Evolutionary conservation across 768 basidiomycete species (phyloP), one percentile per base, ranked within the genome.

Genomic region (Grammothele lineata): DNA sequence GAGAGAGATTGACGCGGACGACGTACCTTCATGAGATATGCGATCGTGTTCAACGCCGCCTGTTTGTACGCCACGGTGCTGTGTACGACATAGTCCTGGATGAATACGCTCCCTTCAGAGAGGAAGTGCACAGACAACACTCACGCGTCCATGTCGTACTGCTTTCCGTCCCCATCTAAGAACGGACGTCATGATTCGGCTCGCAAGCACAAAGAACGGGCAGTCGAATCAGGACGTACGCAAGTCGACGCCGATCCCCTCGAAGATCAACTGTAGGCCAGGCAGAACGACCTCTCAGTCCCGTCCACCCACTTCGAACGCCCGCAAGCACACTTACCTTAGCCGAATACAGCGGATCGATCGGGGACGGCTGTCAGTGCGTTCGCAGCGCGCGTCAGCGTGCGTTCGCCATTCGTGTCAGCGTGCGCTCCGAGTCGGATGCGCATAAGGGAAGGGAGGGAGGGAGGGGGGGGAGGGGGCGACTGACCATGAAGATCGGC

Each of bases 61-160:
- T 86, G 85, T 60, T 89, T 87, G 62, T 85, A 89, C 3, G 87
- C 86, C 15, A 85, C 83, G 18, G 85, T 78, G 0, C 82, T 84
- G 40, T 0, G 17, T 11, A n/a, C 2, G 6, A 14, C 35, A 27
- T 36, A n/a, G 5, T 5, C n/a, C n/a, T 24, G 1, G 32, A 15
- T 26, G 18, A 19, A n/a, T 24, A 4, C 17, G 25, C 32, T 21
- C 4, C 15, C n/a, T n/a, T n/a, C n/a, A 24, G n/a, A n/a, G 10
- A 17, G 14, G 5, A 3, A 24, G 22, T 22, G 14, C 5, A 22
- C 24, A 37, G 24, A 47, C 55, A 14, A 4, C 15, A 30, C 49
- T 44, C 77, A 85, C 76, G 84, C 80, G 56, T 85, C 82, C 86
- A 88, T 88, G 58, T 80, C 73, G 64, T 86, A 84, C 62, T 87